Conservation (phyloP, 176 grass and related monocot genomes). For the Chrysopogon serrulatus region DNA sequence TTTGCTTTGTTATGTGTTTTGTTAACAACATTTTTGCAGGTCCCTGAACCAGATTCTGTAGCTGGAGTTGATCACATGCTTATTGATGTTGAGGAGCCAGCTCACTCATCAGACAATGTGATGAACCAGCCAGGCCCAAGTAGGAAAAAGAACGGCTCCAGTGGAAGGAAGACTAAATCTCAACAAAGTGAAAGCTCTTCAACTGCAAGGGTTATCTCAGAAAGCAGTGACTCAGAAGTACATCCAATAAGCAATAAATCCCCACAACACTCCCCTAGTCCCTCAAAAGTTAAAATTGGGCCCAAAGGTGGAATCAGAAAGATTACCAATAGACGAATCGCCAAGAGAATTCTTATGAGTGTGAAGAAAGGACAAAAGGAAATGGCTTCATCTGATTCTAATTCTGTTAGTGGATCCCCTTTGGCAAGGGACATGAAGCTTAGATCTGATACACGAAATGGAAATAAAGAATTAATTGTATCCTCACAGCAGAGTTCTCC, state of each 20-base stretch:
- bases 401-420: constrained; percentile 54
- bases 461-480: constrained; percentile 57
- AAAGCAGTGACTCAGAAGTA: constrained; percentile 86
- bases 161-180: constrained; percentile 74
- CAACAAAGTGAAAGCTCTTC: constrained; percentile 79
- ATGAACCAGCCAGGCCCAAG: constrained; percentile 35
- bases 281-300: constrained; percentile 48
- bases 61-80: constrained; percentile 29
- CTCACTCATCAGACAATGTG: constrained; percentile 39
- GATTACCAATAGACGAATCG: constrained; percentile 74
- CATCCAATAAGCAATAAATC: constrained; percentile 44
- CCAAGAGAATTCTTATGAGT: constrained; percentile 69
- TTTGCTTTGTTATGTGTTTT: constrained; percentile 10
- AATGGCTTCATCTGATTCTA: constrained; percentile 47
- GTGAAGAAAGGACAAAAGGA: constrained; percentile 76
- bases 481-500: constrained; percentile 50
- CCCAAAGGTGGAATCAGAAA: constrained; percentile 61
- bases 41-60: constrained; percentile 44
- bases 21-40: constrained; percentile 28
- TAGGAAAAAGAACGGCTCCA: constrained; percentile 59
- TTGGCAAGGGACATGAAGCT: constrained; percentile 70
- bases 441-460: constrained; percentile 53
- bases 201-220: constrained; percentile 70
- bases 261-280: constrained; percentile 34
- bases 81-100: constrained; percentile 42